These are phyloP conservation scores for Xylaria sp. DNA, from an alignment of 2,329 filamentous ascomycete genomes.

Conservation along the genomic window DNA sequence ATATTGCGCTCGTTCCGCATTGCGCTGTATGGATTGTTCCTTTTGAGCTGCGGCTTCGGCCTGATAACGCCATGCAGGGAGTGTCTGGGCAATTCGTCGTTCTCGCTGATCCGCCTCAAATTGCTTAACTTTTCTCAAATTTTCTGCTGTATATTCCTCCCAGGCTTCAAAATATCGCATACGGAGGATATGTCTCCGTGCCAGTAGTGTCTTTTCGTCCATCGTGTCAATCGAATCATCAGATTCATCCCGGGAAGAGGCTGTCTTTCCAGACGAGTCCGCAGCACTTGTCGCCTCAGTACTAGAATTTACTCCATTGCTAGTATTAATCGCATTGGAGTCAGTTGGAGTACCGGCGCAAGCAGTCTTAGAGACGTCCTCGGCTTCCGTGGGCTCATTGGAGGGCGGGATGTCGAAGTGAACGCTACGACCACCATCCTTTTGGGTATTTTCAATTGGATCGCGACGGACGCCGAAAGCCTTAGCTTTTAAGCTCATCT, in stretches of 20 bases:
- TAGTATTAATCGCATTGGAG: no score
- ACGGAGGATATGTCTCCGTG: slow-evolving; percentile 38
- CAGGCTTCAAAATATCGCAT: slow-evolving; percentile 39
- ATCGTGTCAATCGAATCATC: slow-evolving; percentile 20
- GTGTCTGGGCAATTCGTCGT: slow-evolving; percentile 14
- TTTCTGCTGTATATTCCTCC: slow-evolving; percentile 34
- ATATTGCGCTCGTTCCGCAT: slow-evolving; percentile 26
- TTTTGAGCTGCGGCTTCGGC: slow-evolving; percentile 17
- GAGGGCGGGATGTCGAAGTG: slow-evolving; percentile 3
- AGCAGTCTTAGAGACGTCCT: background rate
- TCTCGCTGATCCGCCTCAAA: slow-evolving; percentile 27
- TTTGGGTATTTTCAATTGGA: background rate
- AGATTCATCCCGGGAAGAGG: background rate
- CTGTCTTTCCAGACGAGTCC: background rate
- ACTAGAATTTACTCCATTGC: slow-evolving; percentile 8
- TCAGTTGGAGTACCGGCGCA: no score
- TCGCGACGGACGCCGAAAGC: slow-evolving; percentile 27
- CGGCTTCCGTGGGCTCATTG: background rate
- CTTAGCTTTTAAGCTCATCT: slow-evolving; percentile 36
- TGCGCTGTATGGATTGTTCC: slow-evolving; percentile 22
- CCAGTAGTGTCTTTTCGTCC: slow-evolving; percentile 37
- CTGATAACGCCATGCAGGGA: slow-evolving; percentile 28
- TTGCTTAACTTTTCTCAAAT: slow-evolving; percentile 27
- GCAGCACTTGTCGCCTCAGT: background rate
- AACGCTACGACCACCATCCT: background rate